Evolutionary conservation across 108 stramenopile species (phyloP).

Genomic region (Nannochloropsis salina): DNA sequence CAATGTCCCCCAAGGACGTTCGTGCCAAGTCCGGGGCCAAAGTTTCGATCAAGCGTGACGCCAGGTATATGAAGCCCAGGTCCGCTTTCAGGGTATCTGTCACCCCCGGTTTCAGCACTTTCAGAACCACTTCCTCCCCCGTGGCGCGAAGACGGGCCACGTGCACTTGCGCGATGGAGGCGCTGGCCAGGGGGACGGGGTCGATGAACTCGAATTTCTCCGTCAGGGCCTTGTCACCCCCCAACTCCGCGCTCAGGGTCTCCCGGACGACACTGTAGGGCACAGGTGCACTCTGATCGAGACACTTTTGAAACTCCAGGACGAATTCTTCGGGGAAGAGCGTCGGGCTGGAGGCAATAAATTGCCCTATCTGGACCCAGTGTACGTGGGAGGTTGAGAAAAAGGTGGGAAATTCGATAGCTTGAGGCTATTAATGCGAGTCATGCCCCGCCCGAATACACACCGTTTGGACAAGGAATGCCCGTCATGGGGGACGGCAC

Average conservation of each 20-base stretch:
- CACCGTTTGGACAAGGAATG: not conserved
- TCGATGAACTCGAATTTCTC: conserved; percentile 68
- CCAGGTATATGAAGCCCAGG: conserved; percentile 80
- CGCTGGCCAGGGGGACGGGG: conserved; percentile 70
- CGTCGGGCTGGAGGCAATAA: conserved; percentile 84
- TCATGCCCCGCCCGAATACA: no score
- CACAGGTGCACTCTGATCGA: conserved; percentile 78
- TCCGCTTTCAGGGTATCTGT: conserved; percentile 80
- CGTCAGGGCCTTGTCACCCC: conserved; percentile 55
- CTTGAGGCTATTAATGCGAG: not conserved
- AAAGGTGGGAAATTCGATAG: not conserved
- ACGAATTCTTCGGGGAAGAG: conserved; percentile 86
- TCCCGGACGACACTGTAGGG: conserved; percentile 67
- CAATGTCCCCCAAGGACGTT: conserved; percentile 50
- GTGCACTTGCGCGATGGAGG: conserved; percentile 85
- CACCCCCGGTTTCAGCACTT: conserved; percentile 89
- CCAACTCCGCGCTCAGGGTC: conserved; percentile 53
- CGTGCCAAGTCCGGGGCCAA: conserved; percentile 78
- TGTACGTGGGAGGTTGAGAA: not conserved
- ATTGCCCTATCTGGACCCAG: conserved; percentile 67
- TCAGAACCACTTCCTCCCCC: conserved; percentile 86
- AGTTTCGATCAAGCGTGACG: conserved; percentile 76
- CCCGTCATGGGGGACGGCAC: not conserved
- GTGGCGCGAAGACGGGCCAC: conserved; percentile 60
- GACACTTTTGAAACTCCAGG: conserved; percentile 83